Conservation (phyloP, 2,329 filamentous ascomycete genomes). For the Alternaria postmessia region DNA sequence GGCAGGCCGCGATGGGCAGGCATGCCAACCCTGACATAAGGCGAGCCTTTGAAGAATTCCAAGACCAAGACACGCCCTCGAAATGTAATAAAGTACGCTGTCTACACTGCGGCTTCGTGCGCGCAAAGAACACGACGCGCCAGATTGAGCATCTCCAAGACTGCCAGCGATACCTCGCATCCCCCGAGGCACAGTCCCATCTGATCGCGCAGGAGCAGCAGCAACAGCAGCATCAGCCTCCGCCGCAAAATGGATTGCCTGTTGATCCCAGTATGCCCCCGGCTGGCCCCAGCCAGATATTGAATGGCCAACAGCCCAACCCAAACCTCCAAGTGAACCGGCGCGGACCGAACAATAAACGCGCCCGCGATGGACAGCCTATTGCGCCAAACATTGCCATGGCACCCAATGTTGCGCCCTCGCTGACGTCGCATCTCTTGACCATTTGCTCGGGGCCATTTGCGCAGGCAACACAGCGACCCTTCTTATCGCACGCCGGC, state of each 20-base stretch:
- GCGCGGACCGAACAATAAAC: conserved; percentile 54
- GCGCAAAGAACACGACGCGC: conserved; percentile 61
- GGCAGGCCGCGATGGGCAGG: conserved; percentile 36
- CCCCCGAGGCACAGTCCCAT: conserved; percentile 54
- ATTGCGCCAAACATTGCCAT: conserved; percentile 43
- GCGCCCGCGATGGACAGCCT: conserved; percentile 47
- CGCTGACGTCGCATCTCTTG: conserved; percentile 67
- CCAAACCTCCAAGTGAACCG: conserved; percentile 57
- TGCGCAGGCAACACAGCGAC: conserved; percentile 67
- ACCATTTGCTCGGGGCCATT: conserved; percentile 58
- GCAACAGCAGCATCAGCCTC: conserved; percentile 15
- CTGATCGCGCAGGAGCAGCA: conserved; percentile 25
- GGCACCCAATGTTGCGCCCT: conserved; percentile 46
- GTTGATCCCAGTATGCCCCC: conserved; percentile 26
- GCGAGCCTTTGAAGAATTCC: conserved; percentile 50
- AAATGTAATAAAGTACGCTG: conserved; percentile 61
- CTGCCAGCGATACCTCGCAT: conserved; percentile 56
- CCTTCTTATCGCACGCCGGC: conserved; percentile 72
- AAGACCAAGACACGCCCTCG: conserved; percentile 52
- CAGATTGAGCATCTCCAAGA: conserved; percentile 60
- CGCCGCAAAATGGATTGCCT: conserved; percentile 26
- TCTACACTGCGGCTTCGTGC: conserved; percentile 58
- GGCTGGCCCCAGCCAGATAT: conserved; percentile 46
- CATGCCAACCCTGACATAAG: conserved; percentile 55
- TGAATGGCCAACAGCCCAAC: conserved; percentile 58